Evolutionary conservation across 164 flowering plant genomes (phyloP).

Genomic region (Platanus orientalis): DNA sequence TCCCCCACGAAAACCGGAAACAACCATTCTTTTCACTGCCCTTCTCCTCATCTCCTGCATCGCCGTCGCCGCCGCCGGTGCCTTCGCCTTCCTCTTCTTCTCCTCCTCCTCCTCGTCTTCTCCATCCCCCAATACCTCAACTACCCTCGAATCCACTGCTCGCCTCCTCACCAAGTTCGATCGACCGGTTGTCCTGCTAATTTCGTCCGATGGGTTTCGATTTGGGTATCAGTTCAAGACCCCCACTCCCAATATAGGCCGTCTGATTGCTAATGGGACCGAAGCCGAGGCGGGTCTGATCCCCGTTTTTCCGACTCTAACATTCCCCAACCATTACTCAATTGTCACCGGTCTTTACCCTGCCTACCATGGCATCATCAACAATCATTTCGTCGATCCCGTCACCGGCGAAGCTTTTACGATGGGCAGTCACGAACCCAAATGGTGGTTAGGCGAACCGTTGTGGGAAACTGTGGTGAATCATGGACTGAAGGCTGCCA

Average conservation of each 20-base stretch:
- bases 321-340: slow-evolving; percentile 97
- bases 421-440: slow-evolving; percentile 71
- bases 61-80: slow-evolving; percentile 44
- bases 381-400: slow-evolving; percentile 72
- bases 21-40: slow-evolving; percentile 31
- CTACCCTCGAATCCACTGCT: slow-evolving; percentile 13
- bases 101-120: slow-evolving; percentile 16
- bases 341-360: slow-evolving; percentile 93
- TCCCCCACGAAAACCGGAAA: slow-evolving; percentile 4
- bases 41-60: slow-evolving; percentile 37
- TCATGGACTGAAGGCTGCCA: slow-evolving; percentile 72
- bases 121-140: slow-evolving; percentile 19
- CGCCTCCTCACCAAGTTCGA: slow-evolving; percentile 41
- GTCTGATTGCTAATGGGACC: slow-evolving; percentile 71
- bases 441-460: slow-evolving; percentile 97
- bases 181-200: slow-evolving; percentile 40
- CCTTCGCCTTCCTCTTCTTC: slow-evolving; percentile 59
- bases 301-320: slow-evolving; percentile 88
- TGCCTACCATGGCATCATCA: slow-evolving; percentile 72
- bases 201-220: slow-evolving; percentile 71
- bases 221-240: slow-evolving; percentile 77
- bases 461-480: slow-evolving; percentile 80
- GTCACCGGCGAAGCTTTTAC: slow-evolving; percentile 49
- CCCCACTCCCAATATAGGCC: slow-evolving; percentile 44
- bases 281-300: slow-evolving; percentile 83